Evolutionary conservation across 768 basidiomycete genomes (phyloP).

Genomic region (Agrocybe praecox): DNA sequence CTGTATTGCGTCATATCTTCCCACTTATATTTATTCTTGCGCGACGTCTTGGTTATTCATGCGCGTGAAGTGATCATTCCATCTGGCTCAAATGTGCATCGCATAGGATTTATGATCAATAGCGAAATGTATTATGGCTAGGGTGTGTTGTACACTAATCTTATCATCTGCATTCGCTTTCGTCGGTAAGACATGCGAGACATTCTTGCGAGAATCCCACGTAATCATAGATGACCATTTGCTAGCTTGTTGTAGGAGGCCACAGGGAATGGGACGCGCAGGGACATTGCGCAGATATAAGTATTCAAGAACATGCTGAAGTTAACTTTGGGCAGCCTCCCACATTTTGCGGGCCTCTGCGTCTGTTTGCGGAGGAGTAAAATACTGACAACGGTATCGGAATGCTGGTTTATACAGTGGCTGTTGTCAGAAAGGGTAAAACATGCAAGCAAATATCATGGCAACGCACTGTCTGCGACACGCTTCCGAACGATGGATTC

Average conservation of each 20-base stretch:
- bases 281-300: no score
- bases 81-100: not conserved
- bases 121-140: no score
- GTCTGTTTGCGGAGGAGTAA: constrained; percentile 65
- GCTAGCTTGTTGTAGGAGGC: no score
- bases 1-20: constrained; percentile 29
- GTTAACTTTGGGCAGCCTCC: constrained; percentile 26
- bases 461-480: constrained; percentile 61
- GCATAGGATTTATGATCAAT: no score
- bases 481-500: constrained; percentile 73
- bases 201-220: not conserved
- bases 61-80: not conserved
- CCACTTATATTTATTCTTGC: constrained; percentile 11
- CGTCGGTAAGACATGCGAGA: not conserved
- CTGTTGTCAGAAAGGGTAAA: not conserved
- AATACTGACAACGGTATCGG: constrained; percentile 77
- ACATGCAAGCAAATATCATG: constrained; percentile 19
- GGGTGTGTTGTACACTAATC: no score
- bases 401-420: constrained; percentile 53
- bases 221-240: not conserved
- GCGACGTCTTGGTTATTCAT: not conserved
- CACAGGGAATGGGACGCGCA: no score
- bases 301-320: not conserved
- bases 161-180: no score
- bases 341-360: constrained; percentile 46